phyloP scores from a whole-genome alignment of 192 early-diverging fungal genomes.

The Backusella australiensis region DNA sequence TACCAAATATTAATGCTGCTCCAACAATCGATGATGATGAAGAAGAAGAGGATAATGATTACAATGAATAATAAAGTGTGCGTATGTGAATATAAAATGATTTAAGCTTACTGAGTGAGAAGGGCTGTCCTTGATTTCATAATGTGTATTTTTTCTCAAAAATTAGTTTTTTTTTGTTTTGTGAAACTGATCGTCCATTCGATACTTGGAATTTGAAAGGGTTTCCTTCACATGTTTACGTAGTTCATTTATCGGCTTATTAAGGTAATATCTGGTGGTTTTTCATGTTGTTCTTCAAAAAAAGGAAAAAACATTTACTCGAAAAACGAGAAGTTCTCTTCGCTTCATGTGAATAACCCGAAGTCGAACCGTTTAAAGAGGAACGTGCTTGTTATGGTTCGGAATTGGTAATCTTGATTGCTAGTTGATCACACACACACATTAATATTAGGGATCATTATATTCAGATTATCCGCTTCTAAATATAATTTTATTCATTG shows the following conservation, averaged over 20 bases:
- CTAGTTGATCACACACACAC: not conserved
- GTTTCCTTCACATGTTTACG: not conserved
- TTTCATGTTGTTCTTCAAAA: not conserved
- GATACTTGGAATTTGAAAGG: not conserved
- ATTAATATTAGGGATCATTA: not conserved
- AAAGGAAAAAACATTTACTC: not conserved
- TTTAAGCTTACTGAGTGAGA: not conserved
- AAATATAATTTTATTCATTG: not conserved
- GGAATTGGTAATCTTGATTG: not conserved
- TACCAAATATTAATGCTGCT: conserved; percentile 66
- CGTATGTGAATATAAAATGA: not conserved
- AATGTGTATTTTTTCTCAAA: not conserved
- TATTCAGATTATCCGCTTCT: not conserved
- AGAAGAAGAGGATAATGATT: not conserved
- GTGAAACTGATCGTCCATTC: not conserved
- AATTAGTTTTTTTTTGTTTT: not conserved
- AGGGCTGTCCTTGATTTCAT: not conserved
- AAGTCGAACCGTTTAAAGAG: not conserved
- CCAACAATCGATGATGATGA: conserved; percentile 56
- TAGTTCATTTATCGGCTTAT: not conserved
- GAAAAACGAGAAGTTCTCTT: not conserved
- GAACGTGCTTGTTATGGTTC: not conserved
- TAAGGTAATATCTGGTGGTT: not conserved
- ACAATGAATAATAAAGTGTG: not conserved
- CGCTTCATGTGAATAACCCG: not conserved